Conservation (phyloP, 108 stramenopile genomes). For the Ochromonas danica region DNA sequence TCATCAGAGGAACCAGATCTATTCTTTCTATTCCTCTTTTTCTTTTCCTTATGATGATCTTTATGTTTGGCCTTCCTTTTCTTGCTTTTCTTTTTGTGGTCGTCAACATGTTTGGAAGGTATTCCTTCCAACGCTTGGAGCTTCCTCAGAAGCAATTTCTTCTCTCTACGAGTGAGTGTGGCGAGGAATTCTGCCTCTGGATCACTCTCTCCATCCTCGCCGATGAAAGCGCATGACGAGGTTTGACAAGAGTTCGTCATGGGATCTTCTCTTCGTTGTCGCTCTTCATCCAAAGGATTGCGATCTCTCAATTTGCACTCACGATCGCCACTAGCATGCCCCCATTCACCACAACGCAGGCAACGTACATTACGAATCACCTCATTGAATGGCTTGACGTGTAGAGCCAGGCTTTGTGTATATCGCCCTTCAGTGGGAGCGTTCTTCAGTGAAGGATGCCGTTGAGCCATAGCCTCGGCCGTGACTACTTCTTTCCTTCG, state of each 20-base stretch:
- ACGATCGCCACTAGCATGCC: constrained; percentile 48
- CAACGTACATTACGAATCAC: constrained; percentile 50
- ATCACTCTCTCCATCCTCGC: constrained; percentile 32
- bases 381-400: constrained; percentile 45
- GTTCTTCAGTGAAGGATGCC: constrained; percentile 53
- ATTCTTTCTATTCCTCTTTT: not conserved
- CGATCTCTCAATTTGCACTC: constrained; percentile 44
- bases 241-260: constrained; percentile 7
- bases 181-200: constrained; percentile 27
- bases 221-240: not conserved
- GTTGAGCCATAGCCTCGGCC: constrained; percentile 48
- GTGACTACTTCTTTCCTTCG: constrained; percentile 7
- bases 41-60: not conserved
- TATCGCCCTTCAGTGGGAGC: constrained; percentile 54
- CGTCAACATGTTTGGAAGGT: not conserved
- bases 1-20: not conserved
- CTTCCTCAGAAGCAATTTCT: constrained; percentile 25
- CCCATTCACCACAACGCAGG: constrained; percentile 53
- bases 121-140: not conserved
- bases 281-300: constrained; percentile 32
- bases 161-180: constrained; percentile 11
- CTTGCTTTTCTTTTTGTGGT: not conserved
- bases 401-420: not conserved
- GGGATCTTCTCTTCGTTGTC: constrained; percentile 36
- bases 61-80: not conserved